phyloP scores from a whole-genome alignment of 2,329 filamentous ascomycete genomes.

The Ophiostoma piceae region DNA sequence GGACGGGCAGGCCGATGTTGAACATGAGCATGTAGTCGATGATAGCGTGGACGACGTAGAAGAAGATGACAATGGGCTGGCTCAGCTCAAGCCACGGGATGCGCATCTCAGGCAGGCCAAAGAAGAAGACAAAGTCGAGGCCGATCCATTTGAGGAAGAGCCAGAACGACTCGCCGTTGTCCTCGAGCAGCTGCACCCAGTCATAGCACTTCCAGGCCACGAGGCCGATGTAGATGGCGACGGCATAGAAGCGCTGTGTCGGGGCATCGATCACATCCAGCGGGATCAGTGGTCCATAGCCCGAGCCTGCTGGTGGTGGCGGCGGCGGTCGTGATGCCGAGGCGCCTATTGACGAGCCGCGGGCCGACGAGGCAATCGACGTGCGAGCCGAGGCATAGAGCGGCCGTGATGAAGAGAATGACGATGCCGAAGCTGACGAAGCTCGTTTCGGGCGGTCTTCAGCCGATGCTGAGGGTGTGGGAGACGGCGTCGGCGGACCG shows the following conservation, averaged over 20 bases:
- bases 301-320: background rate
- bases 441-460: conserved; percentile 11
- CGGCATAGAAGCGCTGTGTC: conserved; percentile 81
- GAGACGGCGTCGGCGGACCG: conserved; percentile 28
- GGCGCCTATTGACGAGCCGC: background rate
- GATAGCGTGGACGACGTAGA: conserved; percentile 67
- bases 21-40: conserved; percentile 89
- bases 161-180: conserved; percentile 81
- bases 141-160: conserved; percentile 90
- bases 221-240: conserved; percentile 70
- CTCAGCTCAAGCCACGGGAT: conserved; percentile 97
- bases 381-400: conserved; percentile 21
- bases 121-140: conserved; percentile 81
- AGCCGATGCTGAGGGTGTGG: conserved; percentile 27
- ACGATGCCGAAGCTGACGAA: background rate
- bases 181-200: conserved; percentile 70
- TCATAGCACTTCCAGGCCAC: conserved; percentile 84
- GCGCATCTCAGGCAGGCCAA: conserved; percentile 76
- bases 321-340: background rate
- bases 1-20: conserved; percentile 69
- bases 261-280: conserved; percentile 79
- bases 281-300: conserved; percentile 65
- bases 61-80: conserved; percentile 62
- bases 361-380: conserved; percentile 29
- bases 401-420: conserved; percentile 13